Percentiles rank a stretch among this genome's conserved stretches.
phyloP scores from a whole-genome alignment of 176 grass and related monocot genomes.

The Miscanthus lutarioriparius region DNA sequence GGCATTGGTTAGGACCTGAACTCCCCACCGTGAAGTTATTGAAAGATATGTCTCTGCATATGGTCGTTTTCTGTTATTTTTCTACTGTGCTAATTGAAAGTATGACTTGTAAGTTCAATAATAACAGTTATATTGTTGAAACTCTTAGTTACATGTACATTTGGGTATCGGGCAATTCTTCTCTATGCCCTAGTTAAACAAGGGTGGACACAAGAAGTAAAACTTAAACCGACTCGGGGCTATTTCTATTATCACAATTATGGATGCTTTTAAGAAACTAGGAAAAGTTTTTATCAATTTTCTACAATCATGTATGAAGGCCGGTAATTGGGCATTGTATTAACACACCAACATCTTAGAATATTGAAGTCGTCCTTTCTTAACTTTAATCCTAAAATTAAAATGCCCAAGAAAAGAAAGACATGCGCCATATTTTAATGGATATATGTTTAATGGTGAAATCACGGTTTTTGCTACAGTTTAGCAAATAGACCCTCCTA shows the following conservation, averaged over 20 bases:
- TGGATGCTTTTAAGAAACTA: not conserved
- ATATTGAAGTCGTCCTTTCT: not conserved
- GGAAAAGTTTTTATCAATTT: not conserved
- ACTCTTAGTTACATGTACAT: slow-evolving; percentile 3
- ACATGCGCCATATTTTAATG: not conserved
- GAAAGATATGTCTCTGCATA: slow-evolving; percentile 80
- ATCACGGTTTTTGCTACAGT: too few relatives aligned
- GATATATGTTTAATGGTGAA: too few relatives aligned
- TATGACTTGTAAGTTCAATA: slow-evolving; percentile 1
- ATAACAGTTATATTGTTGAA: not conserved
- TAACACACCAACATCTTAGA: not conserved
- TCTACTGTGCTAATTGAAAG: not conserved
- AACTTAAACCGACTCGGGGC: not conserved
- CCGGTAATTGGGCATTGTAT: not conserved
- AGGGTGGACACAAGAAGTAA: not conserved
- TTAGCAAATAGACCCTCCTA: too few relatives aligned
- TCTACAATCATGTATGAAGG: not conserved
- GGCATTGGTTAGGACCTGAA: slow-evolving; percentile 58
- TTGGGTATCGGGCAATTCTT: not conserved
- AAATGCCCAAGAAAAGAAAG: not conserved
- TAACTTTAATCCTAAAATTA: not conserved
- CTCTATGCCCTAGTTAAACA: not conserved
- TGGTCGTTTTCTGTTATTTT: slow-evolving; percentile 8
- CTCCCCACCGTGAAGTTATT: slow-evolving; percentile 76
- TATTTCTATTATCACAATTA: not conserved